phyloP scores from a whole-genome alignment of 2,329 filamentous ascomycete genomes.

The Venturia carpophila region DNA sequence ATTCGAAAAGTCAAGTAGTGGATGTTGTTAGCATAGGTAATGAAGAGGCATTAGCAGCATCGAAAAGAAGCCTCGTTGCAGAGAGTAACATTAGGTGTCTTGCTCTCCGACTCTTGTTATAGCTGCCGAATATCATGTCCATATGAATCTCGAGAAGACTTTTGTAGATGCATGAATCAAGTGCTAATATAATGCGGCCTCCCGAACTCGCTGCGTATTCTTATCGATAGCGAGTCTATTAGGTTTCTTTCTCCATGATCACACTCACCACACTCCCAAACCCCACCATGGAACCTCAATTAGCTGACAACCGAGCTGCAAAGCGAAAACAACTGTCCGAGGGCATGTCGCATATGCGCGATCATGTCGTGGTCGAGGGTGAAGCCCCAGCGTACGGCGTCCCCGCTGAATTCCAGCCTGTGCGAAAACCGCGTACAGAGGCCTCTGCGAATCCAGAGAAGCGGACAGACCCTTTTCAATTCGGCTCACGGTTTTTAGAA shows the following conservation, averaged over 20 bases:
- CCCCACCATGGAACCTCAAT: neutral
- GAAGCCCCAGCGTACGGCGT: slow-evolving; percentile 38
- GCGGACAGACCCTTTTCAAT: slow-evolving; percentile 86
- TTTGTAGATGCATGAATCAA: no score
- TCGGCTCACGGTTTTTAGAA: slow-evolving; percentile 79
- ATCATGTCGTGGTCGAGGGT: slow-evolving; percentile 37
- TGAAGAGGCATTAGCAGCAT: neutral
- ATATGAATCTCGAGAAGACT: no score
- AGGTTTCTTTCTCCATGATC: neutral
- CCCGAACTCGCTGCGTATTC: neutral
- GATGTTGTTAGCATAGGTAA: neutral
- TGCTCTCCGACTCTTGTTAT: no score
- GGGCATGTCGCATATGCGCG: slow-evolving; percentile 46
- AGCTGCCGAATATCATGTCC: no score
- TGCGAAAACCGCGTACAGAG: slow-evolving; percentile 32
- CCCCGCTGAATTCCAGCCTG: slow-evolving; percentile 35
- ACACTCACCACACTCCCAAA: neutral
- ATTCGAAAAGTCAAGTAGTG: neutral
- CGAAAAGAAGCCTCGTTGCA: neutral
- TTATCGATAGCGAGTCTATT: neutral
- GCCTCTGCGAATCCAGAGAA: slow-evolving; percentile 66
- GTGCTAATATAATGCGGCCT: neutral
- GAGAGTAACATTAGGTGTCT: no score
- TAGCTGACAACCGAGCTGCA: slow-evolving; percentile 3
- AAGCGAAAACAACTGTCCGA: slow-evolving; percentile 41